A percentile compares a stretch with the other conserved stretches of the same genome.
Conservation (phyloP, 805 yeast species). For the Kodamaea lidongshanica region DNA sequence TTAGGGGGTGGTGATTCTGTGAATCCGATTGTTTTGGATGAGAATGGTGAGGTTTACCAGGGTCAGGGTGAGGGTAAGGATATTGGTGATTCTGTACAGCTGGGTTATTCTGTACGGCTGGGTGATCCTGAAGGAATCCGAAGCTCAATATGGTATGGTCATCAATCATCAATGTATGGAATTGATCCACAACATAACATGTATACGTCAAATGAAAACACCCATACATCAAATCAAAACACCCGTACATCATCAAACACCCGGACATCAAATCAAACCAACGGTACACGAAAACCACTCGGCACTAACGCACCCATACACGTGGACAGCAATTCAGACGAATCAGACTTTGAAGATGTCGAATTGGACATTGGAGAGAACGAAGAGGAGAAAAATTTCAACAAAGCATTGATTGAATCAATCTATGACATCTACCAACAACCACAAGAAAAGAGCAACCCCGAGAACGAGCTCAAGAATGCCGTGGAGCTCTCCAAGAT, state of each 20-base stretch:
- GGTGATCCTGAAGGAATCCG: no score
- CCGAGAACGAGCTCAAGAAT: not conserved
- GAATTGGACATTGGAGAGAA: conserved; percentile 17
- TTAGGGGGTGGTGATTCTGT: conserved; percentile 34
- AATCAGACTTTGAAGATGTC: conserved; percentile 21
- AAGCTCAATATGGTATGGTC: no score
- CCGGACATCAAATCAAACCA: no score
- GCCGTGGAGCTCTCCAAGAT: conserved; percentile 3
- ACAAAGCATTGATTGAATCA: conserved; percentile 30
- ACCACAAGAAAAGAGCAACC: conserved; percentile 1
- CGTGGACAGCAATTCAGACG: conserved; percentile 7
- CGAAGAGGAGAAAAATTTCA: conserved; percentile 22
- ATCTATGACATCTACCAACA: conserved; percentile 26
- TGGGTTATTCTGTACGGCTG: no score
- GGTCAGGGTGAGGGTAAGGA: conserved; percentile 11
- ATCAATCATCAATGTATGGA: no score
- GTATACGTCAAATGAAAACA: no score
- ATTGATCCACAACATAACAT: no score
- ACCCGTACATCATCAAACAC: no score
- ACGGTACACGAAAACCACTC: no score
- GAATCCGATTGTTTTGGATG: conserved; percentile 50
- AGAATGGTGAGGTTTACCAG: conserved; percentile 27
- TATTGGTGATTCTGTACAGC: conserved; percentile 1
- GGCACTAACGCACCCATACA: no score
- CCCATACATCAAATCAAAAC: no score